These are phyloP conservation scores for Limnomonas spitsbergensis DNA, from an alignment of 139 green algal species.

Conservation along the genomic window DNA sequence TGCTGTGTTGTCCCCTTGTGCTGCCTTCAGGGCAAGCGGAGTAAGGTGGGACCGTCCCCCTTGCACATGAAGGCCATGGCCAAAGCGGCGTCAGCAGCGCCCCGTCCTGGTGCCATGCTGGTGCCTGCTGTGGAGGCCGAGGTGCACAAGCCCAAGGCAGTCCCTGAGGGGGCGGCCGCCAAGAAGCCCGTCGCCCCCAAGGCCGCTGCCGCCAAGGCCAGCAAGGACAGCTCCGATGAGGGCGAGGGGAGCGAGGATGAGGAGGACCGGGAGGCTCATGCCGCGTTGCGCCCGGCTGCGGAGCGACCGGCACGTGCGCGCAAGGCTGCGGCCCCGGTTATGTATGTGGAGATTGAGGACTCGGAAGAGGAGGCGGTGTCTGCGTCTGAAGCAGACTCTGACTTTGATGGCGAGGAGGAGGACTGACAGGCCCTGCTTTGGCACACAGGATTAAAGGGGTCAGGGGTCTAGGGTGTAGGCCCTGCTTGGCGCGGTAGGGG, in stretches of 20 bases:
- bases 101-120: neutral
- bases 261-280: slow-evolving; percentile 6
- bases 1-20: slow-evolving; percentile 18
- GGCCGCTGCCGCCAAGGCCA: neutral
- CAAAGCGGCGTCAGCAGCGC: slow-evolving; percentile 18
- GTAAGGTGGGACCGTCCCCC: slow-evolving; percentile 34
- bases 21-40: slow-evolving; percentile 45
- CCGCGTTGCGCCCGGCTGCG: neutral
- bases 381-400: neutral
- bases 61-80: slow-evolving; percentile 33
- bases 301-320: neutral
- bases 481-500: no score
- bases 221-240: neutral
- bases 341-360: slow-evolving; percentile 22
- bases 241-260: neutral
- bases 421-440: no score
- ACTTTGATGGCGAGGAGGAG: slow-evolving; percentile 16
- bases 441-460: no score
- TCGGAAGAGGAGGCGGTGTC: slow-evolving; percentile 11
- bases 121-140: neutral
- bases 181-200: slow-evolving; percentile 13
- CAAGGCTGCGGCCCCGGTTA: slow-evolving; percentile 1
- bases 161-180: neutral
- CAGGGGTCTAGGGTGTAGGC: no score
- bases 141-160: slow-evolving; percentile 3